A percentile compares a stretch with the other conserved stretches of the same genome.
phyloP scores from a whole-genome alignment of 2,329 filamentous ascomycete genomes.

The Fusarium napiforme region DNA sequence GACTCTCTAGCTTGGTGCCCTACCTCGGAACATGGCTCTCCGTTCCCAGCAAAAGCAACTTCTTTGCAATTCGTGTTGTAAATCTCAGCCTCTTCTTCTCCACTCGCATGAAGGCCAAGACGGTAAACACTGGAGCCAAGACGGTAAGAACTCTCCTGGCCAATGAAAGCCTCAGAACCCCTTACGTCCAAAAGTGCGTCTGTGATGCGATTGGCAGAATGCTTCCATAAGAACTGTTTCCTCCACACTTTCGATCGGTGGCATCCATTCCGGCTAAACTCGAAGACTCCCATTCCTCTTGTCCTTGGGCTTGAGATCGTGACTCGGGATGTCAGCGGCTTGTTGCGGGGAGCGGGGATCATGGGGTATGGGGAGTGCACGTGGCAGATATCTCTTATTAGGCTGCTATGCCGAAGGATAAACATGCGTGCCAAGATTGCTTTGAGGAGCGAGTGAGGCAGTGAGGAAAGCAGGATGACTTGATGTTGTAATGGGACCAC shows the following conservation, averaged over 20 bases:
- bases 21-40: neutral
- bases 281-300: neutral
- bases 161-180: neutral
- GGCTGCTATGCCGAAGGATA: neutral
- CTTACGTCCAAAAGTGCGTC: neutral
- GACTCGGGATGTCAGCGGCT: neutral
- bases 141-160: neutral
- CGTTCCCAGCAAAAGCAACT: neutral
- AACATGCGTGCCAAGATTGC: accelerated
- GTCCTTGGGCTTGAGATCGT: neutral
- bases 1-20: neutral
- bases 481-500: neutral
- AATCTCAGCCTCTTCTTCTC: neutral
- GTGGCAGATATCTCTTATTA: neutral
- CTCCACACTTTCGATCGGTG: neutral
- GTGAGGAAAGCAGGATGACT: neutral
- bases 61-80: neutral
- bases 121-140: constrained; percentile 7
- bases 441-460: neutral
- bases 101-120: neutral
- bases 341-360: neutral
- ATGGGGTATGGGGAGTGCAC: neutral
- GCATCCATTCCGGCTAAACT: constrained; percentile 14
- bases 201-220: neutral
- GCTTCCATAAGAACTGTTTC: too few relatives aligned